Base-by-base conservation (phyloP, 2,329 filamentous ascomycete species). In the Aspergillus flavus region DNA sequence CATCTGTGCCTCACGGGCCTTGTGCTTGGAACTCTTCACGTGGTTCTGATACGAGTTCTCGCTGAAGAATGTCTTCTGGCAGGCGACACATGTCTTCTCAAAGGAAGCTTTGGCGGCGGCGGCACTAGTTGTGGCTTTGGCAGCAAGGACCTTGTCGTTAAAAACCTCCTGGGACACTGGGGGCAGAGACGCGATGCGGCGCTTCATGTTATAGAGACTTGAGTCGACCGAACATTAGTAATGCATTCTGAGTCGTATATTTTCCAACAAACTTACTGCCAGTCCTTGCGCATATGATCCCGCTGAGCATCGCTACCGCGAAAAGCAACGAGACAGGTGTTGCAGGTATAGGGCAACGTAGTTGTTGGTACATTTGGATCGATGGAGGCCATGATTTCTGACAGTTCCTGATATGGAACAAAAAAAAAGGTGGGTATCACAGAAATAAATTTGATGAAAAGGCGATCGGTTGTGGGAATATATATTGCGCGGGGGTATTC, bases 1-100 rank as follows among this genome's bases (percentile, higher is more conserved):
- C 36, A 82, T 69, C 30, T 79, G 78, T 12, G 86, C 83, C 62
- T 90, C 84, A 70, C 89, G 89, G 61, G 87, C 83, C 79, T 89
- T 92, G 80, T 99, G 95, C 79, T 97, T 97, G 71, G 92, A 89
- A 80, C 94, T 97, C 63, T 89, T 89, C 61, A 98, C 78, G 75
- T 99, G 95, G 79, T 98, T 99, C 75, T 90, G 88, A 79, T 91
- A 98, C 39, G 95, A 94, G 80, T 97, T 97, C 75, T 97, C 92
- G 80, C 94, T 98, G 83, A 90, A 98, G 79, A 96, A 99, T 16
- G 91, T 93, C 83, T 96, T 96, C 73, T 91, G 87, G 82, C 95
- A 99, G 23, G 89, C 85, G 3, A 88, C 83, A 79, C 95, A 99
- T 34, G 84, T 81, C 74, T 91, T 93, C 77, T 97, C 93, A 74